Evolutionary conservation across 192 early-diverging fungal genomes (phyloP), one percentile per base, ranked within the genome.

Genomic region (Entomortierella beljakovae): DNA sequence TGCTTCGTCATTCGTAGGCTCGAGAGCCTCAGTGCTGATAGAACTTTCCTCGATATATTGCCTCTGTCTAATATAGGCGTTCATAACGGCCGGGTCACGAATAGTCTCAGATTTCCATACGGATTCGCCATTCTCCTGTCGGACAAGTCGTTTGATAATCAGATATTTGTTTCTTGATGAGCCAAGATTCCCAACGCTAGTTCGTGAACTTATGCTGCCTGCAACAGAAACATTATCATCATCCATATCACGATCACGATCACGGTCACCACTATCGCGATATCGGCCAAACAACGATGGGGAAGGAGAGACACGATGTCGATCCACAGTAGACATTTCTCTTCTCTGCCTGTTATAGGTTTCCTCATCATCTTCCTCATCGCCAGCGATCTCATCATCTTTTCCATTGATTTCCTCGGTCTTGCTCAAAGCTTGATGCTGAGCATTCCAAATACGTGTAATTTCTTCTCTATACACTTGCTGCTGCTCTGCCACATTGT

Each of bases 381-480:
- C 88, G 20, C 73, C 76, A 28, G 71, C 81, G 48, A 81, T 75
- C 15, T 88, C 86, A 38, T 89, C 80, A n/a, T 87, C 82, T 38
- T 82, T 61, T n/a, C 84, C 60, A 15, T 58, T 54, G 26, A 86
- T 85, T 43, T 91, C 90, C 43, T 80, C 66, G 4, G 52, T 58
- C n/a, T 79, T 89, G 28, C 87, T 88, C 37, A 97, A 81, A 1
- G 93, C 82, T 42, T 76, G 57, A 49, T 88, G 88, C 73, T 99
- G 97, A 35, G 92, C 89, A 57, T 93, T 95, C 97, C 97, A 99
- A 51, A 98, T 98, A 22, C 94, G 84, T 25, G 89, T 88, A 61
- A 98, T 96, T 87, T 99, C 97, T 63, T 95, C 93, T 66, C 86
- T 87, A 80, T 99, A 99, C 6, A 96, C 95, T 68, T 94, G 90